Evolutionary conservation across 202 grass and related monocot species (phyloP), one percentile per base, ranked within the genome.

Genomic region (Thinopyrum obtusiflorum): DNA sequence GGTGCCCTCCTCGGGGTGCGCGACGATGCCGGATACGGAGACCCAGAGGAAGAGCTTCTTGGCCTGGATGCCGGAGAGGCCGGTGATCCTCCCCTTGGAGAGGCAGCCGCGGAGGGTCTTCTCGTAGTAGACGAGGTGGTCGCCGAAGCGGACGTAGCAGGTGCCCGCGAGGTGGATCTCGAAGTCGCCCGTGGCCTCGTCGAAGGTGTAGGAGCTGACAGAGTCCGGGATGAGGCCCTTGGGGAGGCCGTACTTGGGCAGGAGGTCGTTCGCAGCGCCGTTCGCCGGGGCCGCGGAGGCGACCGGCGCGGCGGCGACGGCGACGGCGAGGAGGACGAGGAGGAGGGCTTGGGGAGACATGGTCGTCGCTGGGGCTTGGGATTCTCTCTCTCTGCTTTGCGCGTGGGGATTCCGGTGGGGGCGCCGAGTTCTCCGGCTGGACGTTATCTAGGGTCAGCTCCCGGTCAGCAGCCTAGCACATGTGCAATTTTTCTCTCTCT

Each of bases 11-110:
- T 85, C 79, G 4, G 84, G 80, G 85, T 93, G 90, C 63, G 87
- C 91, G 20, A 93, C 78, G 82, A 97, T 94, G 47, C 80, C 89
- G 4, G 77, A 89, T 77, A 97, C 80, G n/a, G 78, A 79, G 60
- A 94, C 87, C 95, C 95, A 97, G 53, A 97, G 9, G 85, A 97
- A 94, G 77, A 94, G 12, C 80, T 94, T 93, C 90, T 92, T 94
- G 11, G 90, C 92, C 84, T 94, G 81, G 62, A 94, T 88, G 47
- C 95, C 95, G 29, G 89, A 68, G 82, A 97, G 90, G 32, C 69
- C 26, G 25, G 89, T 32, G 85, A 97, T 94, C 18, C 55, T 8
- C 37, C 95, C 92, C 18, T 85, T 47, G 44, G 90, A 79, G 68
- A 94, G 75, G 72, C 76, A 49, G 40, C 92, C 95, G 20, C 69